phyloP scores from a whole-genome alignment of 2,329 filamentous ascomycete species.

The Aspergillus spinulosporus region DNA sequence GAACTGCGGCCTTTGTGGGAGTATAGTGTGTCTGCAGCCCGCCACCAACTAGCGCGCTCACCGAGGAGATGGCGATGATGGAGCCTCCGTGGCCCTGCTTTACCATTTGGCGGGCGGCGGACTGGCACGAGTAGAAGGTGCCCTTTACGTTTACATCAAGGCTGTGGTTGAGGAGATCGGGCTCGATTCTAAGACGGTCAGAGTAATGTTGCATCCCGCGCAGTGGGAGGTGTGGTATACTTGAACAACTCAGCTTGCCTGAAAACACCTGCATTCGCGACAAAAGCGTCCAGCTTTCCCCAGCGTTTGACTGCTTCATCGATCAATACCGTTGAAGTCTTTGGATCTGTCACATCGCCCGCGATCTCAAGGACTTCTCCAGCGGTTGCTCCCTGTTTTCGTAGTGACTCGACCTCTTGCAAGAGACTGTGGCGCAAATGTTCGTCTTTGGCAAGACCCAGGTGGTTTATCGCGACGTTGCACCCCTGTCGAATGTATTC shows the following conservation, averaged over 20 bases:
- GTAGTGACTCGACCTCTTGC: conserved; percentile 15
- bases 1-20: conserved; percentile 79
- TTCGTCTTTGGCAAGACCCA: conserved; percentile 50
- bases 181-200: conserved; percentile 54
- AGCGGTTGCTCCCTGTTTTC: conserved; percentile 24
- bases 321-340: conserved; percentile 70
- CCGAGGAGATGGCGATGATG: conserved; percentile 60
- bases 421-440: conserved; percentile 16
- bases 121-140: conserved; percentile 85
- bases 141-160: conserved; percentile 80
- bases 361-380: conserved; percentile 62
- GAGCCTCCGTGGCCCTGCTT: conserved; percentile 70
- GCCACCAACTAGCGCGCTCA: conserved; percentile 59
- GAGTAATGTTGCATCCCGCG: no score
- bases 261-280: conserved; percentile 87
- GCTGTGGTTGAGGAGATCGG: conserved; percentile 69
- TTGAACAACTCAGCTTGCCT: conserved; percentile 83
- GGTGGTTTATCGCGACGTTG: conserved; percentile 77
- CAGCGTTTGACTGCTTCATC: conserved; percentile 59
- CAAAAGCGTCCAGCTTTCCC: conserved; percentile 69
- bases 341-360: conserved; percentile 75
- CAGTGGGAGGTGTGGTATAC: conserved; percentile 35
- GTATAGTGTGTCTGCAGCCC: conserved; percentile 81
- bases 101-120: conserved; percentile 81
- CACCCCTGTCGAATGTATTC: conserved; percentile 77